Base-by-base conservation (phyloP, 768 basidiomycete species). In the Psilocybe tampanensis region DNA sequence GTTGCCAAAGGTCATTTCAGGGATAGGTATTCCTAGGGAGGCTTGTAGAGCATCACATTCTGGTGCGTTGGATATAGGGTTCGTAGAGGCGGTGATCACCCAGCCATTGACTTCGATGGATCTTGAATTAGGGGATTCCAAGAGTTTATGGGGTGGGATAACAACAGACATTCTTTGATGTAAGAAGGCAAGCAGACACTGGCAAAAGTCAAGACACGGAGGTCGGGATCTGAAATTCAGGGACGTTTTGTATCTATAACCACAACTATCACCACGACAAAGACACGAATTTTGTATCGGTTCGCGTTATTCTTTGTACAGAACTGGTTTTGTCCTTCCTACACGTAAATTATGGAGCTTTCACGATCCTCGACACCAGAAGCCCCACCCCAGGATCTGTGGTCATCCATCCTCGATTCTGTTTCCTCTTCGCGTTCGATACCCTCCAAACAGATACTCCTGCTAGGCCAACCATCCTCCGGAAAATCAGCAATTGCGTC, bases 1-100 rank as follows among this genome's bases (percentile, higher is more conserved):
- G 70, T 82, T 85, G 5, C 94, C 95, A 66, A 98, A 98, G 0
- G 92, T 94, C 94, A 98, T 98, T 70, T 99, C 97, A 2, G 97
- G 97, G 1, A 96, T 72, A 0, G 96, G 92, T 22, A 98, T 79
- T 2, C 87, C 86, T 3, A 92, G 75, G 0, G 72, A 62, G 6
- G 81, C 74, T 49, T 90, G 88, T 44, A 93, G 73, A 0, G 78
- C 77, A 67, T 95, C 90, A 59, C 84, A 86, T 63, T 94, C 86
- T 44, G 75, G 69, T 1, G 93, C 88, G 66, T 87, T 88, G 21
- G 92, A 90, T 66, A 95, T 95, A 8, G 92, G 83, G 61, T 85
- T 82, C 21, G 90, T 92, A 9, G 81, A 80, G 0, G 88, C 81
- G 3, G 86, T 83, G 64, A 95, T 84, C 22, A 65, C 63, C 92